Conservation (phyloP, 306 rosid species). For the Notholithocarpus densiflorus region DNA sequence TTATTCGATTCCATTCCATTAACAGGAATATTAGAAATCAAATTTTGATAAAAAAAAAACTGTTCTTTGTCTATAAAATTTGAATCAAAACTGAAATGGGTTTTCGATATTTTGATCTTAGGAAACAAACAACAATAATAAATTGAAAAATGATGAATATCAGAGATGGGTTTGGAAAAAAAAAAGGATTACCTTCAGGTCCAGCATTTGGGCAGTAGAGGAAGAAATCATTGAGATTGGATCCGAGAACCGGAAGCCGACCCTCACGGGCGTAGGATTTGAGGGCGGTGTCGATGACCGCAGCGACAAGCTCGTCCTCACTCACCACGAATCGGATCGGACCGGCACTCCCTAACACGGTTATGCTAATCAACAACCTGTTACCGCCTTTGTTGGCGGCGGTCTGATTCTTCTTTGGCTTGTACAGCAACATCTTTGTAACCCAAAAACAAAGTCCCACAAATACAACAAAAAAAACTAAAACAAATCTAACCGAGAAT, state of each 20-base stretch:
- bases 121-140: not conserved
- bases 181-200: conserved; percentile 55
- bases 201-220: conserved; percentile 73
- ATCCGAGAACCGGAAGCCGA: conserved; percentile 76
- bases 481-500: not conserved
- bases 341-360: conserved; percentile 87
- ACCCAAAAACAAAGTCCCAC: not conserved
- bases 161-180: not conserved
- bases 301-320: conserved; percentile 65
- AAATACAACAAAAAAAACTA: not conserved
- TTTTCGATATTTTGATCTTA: not conserved
- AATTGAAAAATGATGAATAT: not conserved
- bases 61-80: not conserved
- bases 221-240: conserved; percentile 42
- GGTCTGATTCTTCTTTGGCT: conserved; percentile 77
- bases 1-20: too few relatives aligned
- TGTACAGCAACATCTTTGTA: conserved; percentile 61
- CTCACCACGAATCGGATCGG: conserved; percentile 86
- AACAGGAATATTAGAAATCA: too few relatives aligned
- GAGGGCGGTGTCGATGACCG: conserved; percentile 76
- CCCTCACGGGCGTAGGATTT: conserved; percentile 96
- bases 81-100: not conserved
- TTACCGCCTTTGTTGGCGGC: conserved; percentile 30
- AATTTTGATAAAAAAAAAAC: too few relatives aligned
- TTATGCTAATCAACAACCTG: conserved; percentile 75